These are phyloP conservation scores for Hypoxylon sp. DNA, from an alignment of 2,329 filamentous ascomycete species.

Conservation along the genomic window DNA sequence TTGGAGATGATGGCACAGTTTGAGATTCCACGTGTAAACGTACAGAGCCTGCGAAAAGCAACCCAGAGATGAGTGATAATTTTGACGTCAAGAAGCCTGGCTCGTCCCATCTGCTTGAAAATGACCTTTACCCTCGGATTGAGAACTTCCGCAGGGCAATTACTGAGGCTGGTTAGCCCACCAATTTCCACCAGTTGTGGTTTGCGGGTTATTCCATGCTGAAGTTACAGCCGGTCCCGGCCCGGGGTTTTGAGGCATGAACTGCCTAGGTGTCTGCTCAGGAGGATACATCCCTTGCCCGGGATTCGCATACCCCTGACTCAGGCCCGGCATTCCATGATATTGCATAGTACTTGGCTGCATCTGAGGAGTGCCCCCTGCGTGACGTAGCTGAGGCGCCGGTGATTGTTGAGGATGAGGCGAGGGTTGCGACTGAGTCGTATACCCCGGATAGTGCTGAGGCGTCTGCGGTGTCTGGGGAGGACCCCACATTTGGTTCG, in stretches of 20 bases:
- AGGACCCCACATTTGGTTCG: conserved; percentile 72
- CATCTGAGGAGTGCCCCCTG: conserved; percentile 68
- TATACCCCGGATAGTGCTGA: conserved; percentile 69
- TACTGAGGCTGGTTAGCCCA: conserved; percentile 68
- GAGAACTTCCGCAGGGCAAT: conserved; percentile 1
- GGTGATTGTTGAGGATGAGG: conserved; percentile 70
- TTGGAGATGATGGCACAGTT: conserved; percentile 13
- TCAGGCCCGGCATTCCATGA: conserved; percentile 73
- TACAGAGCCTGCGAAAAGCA: conserved; percentile 16
- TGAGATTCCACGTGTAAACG: conserved; percentile 12
- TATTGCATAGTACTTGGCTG: conserved; percentile 72
- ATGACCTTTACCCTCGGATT: neutral
- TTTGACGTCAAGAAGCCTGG: conserved; percentile 2
- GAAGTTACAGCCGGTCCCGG: conserved; percentile 66
- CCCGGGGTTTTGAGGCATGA: conserved; percentile 75
- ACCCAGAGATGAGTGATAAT: conserved; percentile 18
- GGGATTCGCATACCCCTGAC: conserved; percentile 70
- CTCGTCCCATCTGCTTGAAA: conserved; percentile 4
- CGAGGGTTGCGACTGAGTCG: conserved; percentile 64
- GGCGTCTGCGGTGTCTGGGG: conserved; percentile 75
- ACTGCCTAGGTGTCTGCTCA: conserved; percentile 75
- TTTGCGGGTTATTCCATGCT: conserved; percentile 72
- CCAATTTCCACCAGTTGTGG: conserved; percentile 71
- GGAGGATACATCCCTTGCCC: conserved; percentile 72
- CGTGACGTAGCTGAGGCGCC: conserved; percentile 73